Base-by-base conservation (phyloP, 352 stramenopile genomes). In the Phytophthora vignae region DNA sequence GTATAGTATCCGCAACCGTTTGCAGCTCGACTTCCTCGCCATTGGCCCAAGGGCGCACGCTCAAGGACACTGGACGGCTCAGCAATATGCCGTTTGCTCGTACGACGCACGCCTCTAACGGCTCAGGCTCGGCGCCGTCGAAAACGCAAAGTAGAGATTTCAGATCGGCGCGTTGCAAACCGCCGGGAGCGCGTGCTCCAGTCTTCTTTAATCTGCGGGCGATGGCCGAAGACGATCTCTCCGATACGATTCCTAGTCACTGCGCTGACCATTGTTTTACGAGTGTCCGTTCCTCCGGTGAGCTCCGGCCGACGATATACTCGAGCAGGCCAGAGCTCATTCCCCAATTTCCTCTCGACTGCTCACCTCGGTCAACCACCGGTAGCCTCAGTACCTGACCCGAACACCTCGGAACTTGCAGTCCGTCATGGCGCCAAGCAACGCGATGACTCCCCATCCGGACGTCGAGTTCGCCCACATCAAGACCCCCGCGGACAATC, bases 41-140 rank as follows among this genome's bases (percentile, higher is more conserved):
- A 74, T 74, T 74, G 67, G 67, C 17, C 29, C 40, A 21, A 67
- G 42, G 67, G 31, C 67, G 21, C 60, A 61, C 55, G 67, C 60
- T 38, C 53, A 22, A 63, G 0, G 8, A 17, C 6, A 50, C 48
- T 71, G 49, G 33, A 57, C 59, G 8, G 42, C 21, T 73, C 58
- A 64, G 33, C 31, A 63, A 73, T 48, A 64, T 15, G 21, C 21
- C 50, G 64, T 56, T 55, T 57, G 46, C 56, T 49, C 8, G 42
- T 42, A 17, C 42, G 44, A 40, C 44, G 38, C 55, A 14, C 17
- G 33, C 33, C 22, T 60, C 55, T 63, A 66, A 65, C 55, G 54
- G 44, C 55, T 38, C 17, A 40, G 19, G 19, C 14, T 38, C 31
- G 5, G 12, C 17, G 31, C 29, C 22, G 46, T 52, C 3, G 31